phyloP scores from a whole-genome alignment of 495 filamentous ascomycete species.

The Letharia columbiana region DNA sequence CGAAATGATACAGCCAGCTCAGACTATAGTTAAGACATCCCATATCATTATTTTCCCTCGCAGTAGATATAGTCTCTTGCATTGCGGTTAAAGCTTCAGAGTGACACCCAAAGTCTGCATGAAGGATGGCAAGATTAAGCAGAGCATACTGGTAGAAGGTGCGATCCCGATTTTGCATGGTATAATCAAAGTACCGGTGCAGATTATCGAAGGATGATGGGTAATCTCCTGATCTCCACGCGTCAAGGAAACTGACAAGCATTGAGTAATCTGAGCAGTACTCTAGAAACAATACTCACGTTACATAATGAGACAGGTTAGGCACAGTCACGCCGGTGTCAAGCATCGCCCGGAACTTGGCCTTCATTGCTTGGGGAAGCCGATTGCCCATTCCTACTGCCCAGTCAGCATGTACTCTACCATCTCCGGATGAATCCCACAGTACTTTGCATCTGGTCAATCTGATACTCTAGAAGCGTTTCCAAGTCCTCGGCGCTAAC shows the following conservation, averaged over 20 bases:
- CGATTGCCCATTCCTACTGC: conserved; percentile 52
- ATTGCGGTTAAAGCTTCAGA: conserved; percentile 86
- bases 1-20: conserved; percentile 96
- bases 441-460: conserved; percentile 76
- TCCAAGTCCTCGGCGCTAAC: conserved; percentile 80
- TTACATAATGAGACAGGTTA: conserved; percentile 67
- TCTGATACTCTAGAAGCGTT: conserved; percentile 75
- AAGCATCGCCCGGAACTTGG: conserved; percentile 57
- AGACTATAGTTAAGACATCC: conserved; percentile 89
- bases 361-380: conserved; percentile 59
- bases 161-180: conserved; percentile 77
- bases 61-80: conserved; percentile 84
- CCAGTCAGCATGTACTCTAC: conserved; percentile 26
- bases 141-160: conserved; percentile 94
- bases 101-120: conserved; percentile 91
- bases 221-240: conserved; percentile 87
- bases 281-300: conserved; percentile 35
- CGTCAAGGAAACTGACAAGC: conserved; percentile 62
- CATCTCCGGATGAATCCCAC: conserved; percentile 13
- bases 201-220: conserved; percentile 81
- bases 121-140: conserved; percentile 86
- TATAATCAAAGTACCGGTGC: conserved; percentile 95
- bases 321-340: conserved; percentile 57
- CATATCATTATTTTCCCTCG: conserved; percentile 85
- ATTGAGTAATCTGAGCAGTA: conserved; percentile 9